Base-by-base conservation (phyloP, 202 grass and related monocot genomes). In the Eragrostis tef region DNA sequence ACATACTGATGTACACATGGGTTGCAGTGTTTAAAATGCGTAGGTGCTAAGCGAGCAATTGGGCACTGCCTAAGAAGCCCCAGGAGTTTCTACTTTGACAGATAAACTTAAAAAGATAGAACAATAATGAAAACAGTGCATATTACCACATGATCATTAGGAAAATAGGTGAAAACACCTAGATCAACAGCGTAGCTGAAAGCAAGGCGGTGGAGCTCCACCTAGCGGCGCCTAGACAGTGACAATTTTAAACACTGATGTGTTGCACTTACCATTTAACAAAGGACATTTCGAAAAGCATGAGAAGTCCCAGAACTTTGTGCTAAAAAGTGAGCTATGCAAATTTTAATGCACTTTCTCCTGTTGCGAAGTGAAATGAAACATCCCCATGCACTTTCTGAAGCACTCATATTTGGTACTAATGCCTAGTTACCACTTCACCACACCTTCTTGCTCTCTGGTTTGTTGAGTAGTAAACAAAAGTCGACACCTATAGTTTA, bases 301-400 rank as follows among this genome's bases (percentile, higher is more conserved):
- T 80, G 7, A 22, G 27, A 58, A 67, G 34, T 44, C 27, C 52
- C 44, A 74, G 45, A 75, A 67, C 27, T 42, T 41, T 39, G 5
- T 50, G 78, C 9, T 21, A 25, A 74, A 63, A 70, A 3, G 3
- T 64, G 71, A 14, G 19, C 53, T 43, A 47, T 45, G 45, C 46
- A 65, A 31, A 56, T 20, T 31, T 13, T 17, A 69, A 20, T 49
- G 43, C 50, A 27, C 34, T 51, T 67, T 68, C 11, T 67, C 19
- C 61, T 46, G 13, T 66, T 7, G 70, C 50, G 65, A 66, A 75
- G 81, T 80, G 71, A 69, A 63, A 39, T 80, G 71, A 69, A 63
- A 39, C 27, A 72, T 34, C 24, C 4, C 36, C 1, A 48, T 70
- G 64, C 34, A n/a, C 6, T 24, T 68, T 83, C 63, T 60, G 17